Conservation (phyloP, 2,329 filamentous ascomycete genomes). For the Talaromyces sp. region DNA sequence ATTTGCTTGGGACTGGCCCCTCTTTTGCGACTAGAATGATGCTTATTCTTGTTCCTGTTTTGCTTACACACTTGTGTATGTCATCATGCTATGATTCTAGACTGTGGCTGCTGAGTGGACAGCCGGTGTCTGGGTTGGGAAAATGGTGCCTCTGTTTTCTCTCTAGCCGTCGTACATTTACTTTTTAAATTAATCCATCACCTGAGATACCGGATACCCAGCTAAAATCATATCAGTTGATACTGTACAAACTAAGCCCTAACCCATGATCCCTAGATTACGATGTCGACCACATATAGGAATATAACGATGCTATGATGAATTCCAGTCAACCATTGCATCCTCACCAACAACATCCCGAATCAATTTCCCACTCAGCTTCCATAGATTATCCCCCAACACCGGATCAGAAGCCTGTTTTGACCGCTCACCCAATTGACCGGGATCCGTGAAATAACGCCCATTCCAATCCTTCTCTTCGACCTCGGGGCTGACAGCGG, state of each 20-base stretch:
- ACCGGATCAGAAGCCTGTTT: conserved; percentile 39
- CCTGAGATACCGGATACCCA: background rate
- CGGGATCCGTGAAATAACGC: conserved; percentile 43
- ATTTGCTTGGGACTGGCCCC: background rate
- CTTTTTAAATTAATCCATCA: too few relatives aligned
- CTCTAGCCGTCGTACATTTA: background rate
- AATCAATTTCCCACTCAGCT: conserved; percentile 39
- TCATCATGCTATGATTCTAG: background rate
- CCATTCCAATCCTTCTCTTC: conserved; percentile 45
- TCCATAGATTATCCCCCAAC: conserved; percentile 41
- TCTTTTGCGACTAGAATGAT: background rate
- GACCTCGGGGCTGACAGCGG: conserved; percentile 41
- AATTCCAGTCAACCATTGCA: conserved; percentile 4
- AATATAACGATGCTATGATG: background rate
- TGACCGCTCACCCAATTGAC: conserved; percentile 38
- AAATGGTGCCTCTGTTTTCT: background rate
- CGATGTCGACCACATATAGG: background rate
- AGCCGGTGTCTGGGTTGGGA: background rate
- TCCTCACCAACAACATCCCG: conserved; percentile 42
- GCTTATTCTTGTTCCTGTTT: background rate
- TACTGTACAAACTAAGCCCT: background rate
- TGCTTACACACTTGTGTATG: background rate
- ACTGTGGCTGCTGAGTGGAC: background rate
- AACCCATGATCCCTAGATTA: background rate
- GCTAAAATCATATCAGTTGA: background rate